Evolutionary conservation across 148 eudicot genomes (phyloP).

Genomic region (Amaranthus palmeri): DNA sequence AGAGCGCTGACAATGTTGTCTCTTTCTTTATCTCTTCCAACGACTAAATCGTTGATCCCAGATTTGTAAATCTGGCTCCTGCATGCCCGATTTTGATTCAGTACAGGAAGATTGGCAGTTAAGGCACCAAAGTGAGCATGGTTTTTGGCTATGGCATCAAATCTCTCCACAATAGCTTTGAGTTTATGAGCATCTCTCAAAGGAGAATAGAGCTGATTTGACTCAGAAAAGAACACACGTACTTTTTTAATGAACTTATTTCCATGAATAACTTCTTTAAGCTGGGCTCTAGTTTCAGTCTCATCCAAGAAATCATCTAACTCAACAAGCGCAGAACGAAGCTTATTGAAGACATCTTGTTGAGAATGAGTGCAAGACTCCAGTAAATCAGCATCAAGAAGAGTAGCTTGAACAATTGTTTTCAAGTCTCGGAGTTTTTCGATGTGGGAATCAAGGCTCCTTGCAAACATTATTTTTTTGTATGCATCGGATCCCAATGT

Average conservation of each 20-base stretch:
- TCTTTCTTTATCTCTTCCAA: conserved; percentile 11
- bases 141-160: background rate
- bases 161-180: background rate
- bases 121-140: background rate
- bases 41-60: background rate
- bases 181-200: background rate
- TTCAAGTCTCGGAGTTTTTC: too few relatives aligned
- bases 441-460: too few relatives aligned
- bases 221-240: background rate
- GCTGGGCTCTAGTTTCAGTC: background rate
- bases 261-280: background rate
- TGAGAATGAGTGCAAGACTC: too few relatives aligned
- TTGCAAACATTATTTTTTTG: too few relatives aligned
- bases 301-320: conserved; percentile 7
- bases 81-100: background rate
- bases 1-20: conserved; percentile 7
- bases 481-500: too few relatives aligned
- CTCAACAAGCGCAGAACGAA: too few relatives aligned
- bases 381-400: too few relatives aligned
- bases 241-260: background rate
- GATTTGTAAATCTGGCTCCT: background rate
- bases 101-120: background rate
- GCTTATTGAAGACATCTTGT: too few relatives aligned
- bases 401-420: too few relatives aligned
- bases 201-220: conserved; percentile 11